Evolutionary conservation across 768 basidiomycete species (phyloP).

Genomic region (Xerocomellus intermedius): DNA sequence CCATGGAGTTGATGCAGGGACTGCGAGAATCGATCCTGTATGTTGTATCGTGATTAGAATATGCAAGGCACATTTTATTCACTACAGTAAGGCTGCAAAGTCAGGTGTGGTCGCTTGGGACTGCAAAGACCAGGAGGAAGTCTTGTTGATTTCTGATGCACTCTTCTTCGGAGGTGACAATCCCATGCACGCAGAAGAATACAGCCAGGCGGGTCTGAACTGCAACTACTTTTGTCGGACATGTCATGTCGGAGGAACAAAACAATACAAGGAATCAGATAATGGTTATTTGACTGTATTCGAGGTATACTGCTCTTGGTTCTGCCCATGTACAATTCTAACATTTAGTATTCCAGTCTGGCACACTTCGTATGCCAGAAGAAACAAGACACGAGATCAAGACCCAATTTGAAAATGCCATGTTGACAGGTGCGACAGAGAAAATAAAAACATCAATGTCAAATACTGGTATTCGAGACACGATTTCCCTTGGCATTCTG

Average conservation of each 20-base stretch:
- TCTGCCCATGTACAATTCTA: too few relatives aligned
- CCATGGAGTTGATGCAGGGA: conserved; percentile 31
- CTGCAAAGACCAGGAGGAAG: conserved; percentile 19
- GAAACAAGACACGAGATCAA: too few relatives aligned
- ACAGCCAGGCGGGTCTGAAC: conserved; percentile 39
- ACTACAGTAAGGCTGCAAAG: not conserved
- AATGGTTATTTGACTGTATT: not conserved
- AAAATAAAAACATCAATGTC: too few relatives aligned
- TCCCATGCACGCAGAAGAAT: conserved; percentile 25
- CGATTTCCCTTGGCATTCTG: too few relatives aligned
- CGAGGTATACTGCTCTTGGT: too few relatives aligned
- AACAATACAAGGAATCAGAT: conserved; percentile 32
- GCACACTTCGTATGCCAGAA: too few relatives aligned
- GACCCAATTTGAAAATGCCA: too few relatives aligned
- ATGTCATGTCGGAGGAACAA: conserved; percentile 38
- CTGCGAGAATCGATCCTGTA: conserved; percentile 27
- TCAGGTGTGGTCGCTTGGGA: conserved; percentile 30
- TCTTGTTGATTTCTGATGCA: conserved; percentile 12
- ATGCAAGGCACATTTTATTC: not conserved
- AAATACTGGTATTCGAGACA: too few relatives aligned
- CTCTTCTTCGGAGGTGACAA: conserved; percentile 39
- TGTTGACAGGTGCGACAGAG: too few relatives aligned
- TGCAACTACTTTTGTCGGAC: conserved; percentile 43
- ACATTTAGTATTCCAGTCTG: too few relatives aligned
- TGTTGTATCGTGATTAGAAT: not conserved